Conservation (phyloP, 1,284 basidiomycete species). For the Pseudozyma pruni region DNA sequence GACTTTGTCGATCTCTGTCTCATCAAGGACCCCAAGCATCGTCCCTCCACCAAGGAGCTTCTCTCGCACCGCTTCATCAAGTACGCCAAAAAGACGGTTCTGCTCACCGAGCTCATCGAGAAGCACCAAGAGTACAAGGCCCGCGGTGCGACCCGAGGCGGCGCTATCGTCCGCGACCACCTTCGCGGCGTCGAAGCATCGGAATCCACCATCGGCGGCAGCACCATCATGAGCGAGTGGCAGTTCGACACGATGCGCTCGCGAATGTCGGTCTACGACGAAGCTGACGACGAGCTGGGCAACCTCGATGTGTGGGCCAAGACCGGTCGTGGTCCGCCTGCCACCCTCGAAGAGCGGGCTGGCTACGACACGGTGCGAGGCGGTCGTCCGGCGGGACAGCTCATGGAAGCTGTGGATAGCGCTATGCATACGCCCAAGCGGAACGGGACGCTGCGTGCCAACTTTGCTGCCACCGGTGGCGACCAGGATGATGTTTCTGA, state of each 20-base stretch:
- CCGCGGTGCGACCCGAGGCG: slow-evolving; percentile 53
- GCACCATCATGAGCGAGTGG: slow-evolving; percentile 87
- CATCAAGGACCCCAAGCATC: slow-evolving; percentile 89
- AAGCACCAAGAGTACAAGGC: slow-evolving; percentile 66
- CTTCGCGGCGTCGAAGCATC: slow-evolving; percentile 41
- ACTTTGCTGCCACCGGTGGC: slow-evolving; percentile 10
- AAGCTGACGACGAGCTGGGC: slow-evolving; percentile 68
- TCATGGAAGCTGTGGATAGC: slow-evolving; percentile 54
- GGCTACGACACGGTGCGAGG: slow-evolving; percentile 58
- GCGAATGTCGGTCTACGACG: slow-evolving; percentile 72
- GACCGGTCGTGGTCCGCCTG: slow-evolving; percentile 57
- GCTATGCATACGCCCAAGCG: slow-evolving; percentile 38
- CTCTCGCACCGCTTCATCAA: slow-evolving; percentile 92
- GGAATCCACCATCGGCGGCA: slow-evolving; percentile 47
- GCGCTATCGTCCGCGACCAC: slow-evolving; percentile 50
- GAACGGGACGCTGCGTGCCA: slow-evolving; percentile 26
- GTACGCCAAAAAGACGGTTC: slow-evolving; percentile 79
- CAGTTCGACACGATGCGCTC: slow-evolving; percentile 88
- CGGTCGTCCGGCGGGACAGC: slow-evolving; percentile 50
- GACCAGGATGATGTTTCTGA: slow-evolving; percentile 44
- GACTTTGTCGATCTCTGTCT: slow-evolving; percentile 91
- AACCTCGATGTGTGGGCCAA: slow-evolving; percentile 52
- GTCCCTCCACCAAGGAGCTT: slow-evolving; percentile 88
- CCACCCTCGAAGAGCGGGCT: slow-evolving; percentile 67
- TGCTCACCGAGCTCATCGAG: slow-evolving; percentile 86